Base-by-base conservation (phyloP, 1,284 basidiomycete species). In the Ustilago tritici region DNA sequence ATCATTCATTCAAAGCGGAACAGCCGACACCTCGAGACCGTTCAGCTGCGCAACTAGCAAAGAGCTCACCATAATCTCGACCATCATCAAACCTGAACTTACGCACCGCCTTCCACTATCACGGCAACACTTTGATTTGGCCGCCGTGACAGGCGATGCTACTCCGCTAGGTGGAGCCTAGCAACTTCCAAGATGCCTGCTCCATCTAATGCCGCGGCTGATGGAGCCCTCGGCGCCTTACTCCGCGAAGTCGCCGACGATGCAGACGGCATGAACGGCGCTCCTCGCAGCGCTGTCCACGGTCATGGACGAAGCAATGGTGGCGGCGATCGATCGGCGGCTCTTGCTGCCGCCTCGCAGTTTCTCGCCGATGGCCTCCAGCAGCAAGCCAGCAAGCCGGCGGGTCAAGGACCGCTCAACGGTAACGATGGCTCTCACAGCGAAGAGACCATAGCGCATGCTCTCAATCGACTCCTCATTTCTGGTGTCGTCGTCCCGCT, bases 381-480 rank as follows among this genome's bases (percentile, higher is more conserved):
- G 3, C 54, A 55, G 3, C 54, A 55, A 36, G 43, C 32, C 11
- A 47, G 15, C 55, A 41, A 49, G 38, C 4, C 31, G 7, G 46
- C 59, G n/a, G 35, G 38, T 19, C 34, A 61, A 19, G n/a, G 15
- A 9, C 55, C 49, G 15, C n/a, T 54, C 9, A 49, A 61, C 19
- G 62, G 38, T 11, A 43, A 32, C 15, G 63, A 41, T 14, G 52
- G 62, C 28, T 40, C 64, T 4, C 56, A 56, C n/a, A 65, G 55
- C 34, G 67, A 78, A 38, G 76, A 78, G 43, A 59, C 65, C n/a
- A 63, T 66, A 19, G 65, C 71, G 8, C 76, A 78, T 46, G 50
- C 61, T 15, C 57, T 78, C 65, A 78, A 69, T 46, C 76, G 71
- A 34, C 65, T 78, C 8, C 67, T 78, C 5, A 41, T 78, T 59